These are phyloP conservation scores for Oryza coarctata DNA, from an alignment of 176 grass and related monocot genomes.

Conservation along the genomic window DNA sequence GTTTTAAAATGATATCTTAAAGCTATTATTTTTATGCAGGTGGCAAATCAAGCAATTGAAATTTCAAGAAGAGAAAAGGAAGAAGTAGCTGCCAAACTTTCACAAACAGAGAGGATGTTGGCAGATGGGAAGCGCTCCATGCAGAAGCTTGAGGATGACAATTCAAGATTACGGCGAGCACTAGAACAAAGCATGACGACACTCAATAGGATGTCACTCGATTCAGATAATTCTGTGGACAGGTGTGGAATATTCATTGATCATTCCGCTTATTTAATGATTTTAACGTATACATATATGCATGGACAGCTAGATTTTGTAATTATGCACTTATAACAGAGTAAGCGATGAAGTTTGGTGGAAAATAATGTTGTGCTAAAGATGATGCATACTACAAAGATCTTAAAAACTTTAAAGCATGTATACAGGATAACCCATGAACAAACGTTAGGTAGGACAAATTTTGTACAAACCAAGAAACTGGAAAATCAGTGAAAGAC, in stretches of 20 bases:
- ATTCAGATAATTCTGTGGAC: slow-evolving; percentile 98
- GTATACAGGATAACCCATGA: background rate
- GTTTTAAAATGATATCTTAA: slow-evolving; percentile 14
- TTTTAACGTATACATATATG: slow-evolving; percentile 14
- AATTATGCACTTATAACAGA: background rate
- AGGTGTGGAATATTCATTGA: slow-evolving; percentile 42
- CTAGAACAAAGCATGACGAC: slow-evolving; percentile 92
- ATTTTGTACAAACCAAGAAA: background rate
- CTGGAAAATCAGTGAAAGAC: background rate
- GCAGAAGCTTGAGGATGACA: slow-evolving; percentile 94
- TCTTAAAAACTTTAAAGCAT: background rate
- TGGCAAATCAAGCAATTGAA: slow-evolving; percentile 72
- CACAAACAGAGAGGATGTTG: slow-evolving; percentile 72
- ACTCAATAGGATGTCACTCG: slow-evolving; percentile 90
- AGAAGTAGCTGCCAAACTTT: slow-evolving; percentile 57
- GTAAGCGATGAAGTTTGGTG: background rate
- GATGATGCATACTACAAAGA: background rate
- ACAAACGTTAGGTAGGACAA: background rate
- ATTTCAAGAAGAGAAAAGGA: slow-evolving; percentile 75
- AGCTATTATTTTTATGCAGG: slow-evolving; percentile 39
- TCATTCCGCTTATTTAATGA: background rate
- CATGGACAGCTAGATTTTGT: background rate
- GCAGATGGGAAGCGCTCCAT: slow-evolving; percentile 77
- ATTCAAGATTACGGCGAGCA: slow-evolving; percentile 78
- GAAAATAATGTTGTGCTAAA: background rate